Base-by-base conservation (phyloP, 2,329 filamentous ascomycete genomes). In the Cadophora malorum region DNA sequence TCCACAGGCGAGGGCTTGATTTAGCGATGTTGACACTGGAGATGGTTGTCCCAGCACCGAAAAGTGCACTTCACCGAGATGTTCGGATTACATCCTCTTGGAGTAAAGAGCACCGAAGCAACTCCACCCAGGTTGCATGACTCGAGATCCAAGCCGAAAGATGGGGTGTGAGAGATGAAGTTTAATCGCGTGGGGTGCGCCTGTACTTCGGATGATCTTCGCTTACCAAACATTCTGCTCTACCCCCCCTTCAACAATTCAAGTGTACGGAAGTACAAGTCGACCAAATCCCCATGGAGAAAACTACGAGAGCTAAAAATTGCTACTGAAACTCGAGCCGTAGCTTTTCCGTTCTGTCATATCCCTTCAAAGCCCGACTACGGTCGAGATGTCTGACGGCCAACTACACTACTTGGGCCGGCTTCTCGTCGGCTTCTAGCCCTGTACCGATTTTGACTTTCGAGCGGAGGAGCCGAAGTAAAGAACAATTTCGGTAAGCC, bases 371-470 rank as follows among this genome's bases (percentile, higher is more conserved):
- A 58, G 21, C 23, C n/a, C 23, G 23, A 28, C 1, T 31, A 45
- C 33, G 19, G 33, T 31, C 21, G n/a, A 28, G 23, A 41, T 21
- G 4, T 2, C 28, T 16, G 33, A 45, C 8, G 33, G 19, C 23
- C 19, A 14, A 7, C 47, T 38, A 38, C 35, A 38, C 8, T 38
- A 35, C 60, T 8, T 16, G 19, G 47, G 28, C 31, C 47, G 41
- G 60, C 28, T 38, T 25, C 45, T 23, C 31, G 49, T 61, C 58
- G 38, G 58, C 38, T 49, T 23, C 23, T 1, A 63, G 21, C 47
- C 41, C n/a, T 63, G 47, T 31, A 23, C 1, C 19, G 12, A 33
- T 50, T 50, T 50, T 33, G 12, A 63, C 45, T 63, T 63, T 63
- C 8, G 14, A 52, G 21, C 45, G 60, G 60, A 33, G 25, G n/a